Conservation (phyloP, 768 basidiomycete genomes). For the Pisolithus albus region DNA sequence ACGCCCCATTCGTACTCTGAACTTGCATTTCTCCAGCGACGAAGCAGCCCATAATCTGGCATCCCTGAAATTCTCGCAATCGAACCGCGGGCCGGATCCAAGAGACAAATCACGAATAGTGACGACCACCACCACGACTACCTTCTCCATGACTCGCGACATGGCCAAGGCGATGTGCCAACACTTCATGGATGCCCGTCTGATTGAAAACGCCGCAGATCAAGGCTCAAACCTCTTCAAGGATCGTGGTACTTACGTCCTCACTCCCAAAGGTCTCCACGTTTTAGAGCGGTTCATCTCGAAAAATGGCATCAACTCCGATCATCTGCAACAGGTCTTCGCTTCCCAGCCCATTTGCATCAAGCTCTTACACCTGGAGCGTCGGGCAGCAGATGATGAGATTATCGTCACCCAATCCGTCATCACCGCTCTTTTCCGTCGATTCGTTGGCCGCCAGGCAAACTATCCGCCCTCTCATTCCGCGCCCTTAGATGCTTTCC, state of each 20-base stretch:
- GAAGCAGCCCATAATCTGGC: slow-evolving; percentile 91
- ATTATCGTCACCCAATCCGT: slow-evolving; percentile 93
- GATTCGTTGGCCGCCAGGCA: slow-evolving; percentile 85
- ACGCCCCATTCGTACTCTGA: slow-evolving; percentile 1
- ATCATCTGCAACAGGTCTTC: slow-evolving; percentile 87
- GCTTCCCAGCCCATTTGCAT: slow-evolving; percentile 91
- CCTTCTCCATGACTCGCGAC: slow-evolving; percentile 98
- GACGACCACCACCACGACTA: slow-evolving; percentile 98
- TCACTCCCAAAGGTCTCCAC: slow-evolving; percentile 97
- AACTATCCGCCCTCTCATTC: slow-evolving; percentile 57
- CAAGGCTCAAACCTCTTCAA: slow-evolving; percentile 87
- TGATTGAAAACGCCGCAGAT: slow-evolving; percentile 96
- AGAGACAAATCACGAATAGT: slow-evolving; percentile 96
- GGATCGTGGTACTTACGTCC: slow-evolving; percentile 91
- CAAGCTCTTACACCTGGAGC: slow-evolving; percentile 94
- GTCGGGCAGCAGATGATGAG: slow-evolving; percentile 89
- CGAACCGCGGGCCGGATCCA: slow-evolving; percentile 96
- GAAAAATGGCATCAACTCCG: slow-evolving; percentile 96
- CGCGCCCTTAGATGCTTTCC: slow-evolving; percentile 52
- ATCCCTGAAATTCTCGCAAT: slow-evolving; percentile 97
- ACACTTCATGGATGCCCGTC: slow-evolving; percentile 98
- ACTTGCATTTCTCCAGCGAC: slow-evolving; percentile 49
- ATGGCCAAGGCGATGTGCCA: slow-evolving; percentile 99
- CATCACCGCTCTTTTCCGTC: slow-evolving; percentile 89
- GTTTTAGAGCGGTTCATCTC: slow-evolving; percentile 99